Conservation (phyloP, 352 stramenopile species). For the Phytopythium mirpurense region DNA sequence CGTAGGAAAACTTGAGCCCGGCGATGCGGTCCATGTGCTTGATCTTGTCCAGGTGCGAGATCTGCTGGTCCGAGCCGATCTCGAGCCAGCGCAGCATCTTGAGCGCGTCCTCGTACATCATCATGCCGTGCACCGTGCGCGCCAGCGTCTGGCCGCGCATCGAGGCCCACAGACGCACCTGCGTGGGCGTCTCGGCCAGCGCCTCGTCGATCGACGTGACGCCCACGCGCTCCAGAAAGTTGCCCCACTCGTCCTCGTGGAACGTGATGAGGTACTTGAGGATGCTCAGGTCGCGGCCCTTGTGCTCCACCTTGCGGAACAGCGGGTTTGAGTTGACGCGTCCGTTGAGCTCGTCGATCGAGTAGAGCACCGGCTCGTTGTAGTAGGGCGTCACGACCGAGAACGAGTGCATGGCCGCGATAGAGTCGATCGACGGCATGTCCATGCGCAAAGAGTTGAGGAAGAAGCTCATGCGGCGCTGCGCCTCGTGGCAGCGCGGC, state of each 20-base stretch:
- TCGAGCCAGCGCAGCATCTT: slow-evolving; percentile 88
- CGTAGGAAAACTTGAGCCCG: slow-evolving; percentile 85
- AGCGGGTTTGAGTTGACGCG: slow-evolving; percentile 79
- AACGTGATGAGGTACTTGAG: slow-evolving; percentile 88
- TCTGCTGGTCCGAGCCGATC: slow-evolving; percentile 78
- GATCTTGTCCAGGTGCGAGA: slow-evolving; percentile 86
- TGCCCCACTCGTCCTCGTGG: slow-evolving; percentile 85
- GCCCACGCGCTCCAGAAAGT: slow-evolving; percentile 81
- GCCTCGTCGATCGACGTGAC: slow-evolving; percentile 74
- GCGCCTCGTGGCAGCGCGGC: slow-evolving; percentile 78
- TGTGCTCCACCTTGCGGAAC: slow-evolving; percentile 83
- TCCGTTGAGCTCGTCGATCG: slow-evolving; percentile 77
- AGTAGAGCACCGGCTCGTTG: slow-evolving; percentile 85
- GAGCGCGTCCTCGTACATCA: slow-evolving; percentile 88
- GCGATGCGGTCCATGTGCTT: slow-evolving; percentile 87
- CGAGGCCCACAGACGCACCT: slow-evolving; percentile 83
- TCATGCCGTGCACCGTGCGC: slow-evolving; percentile 86
- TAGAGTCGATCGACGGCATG: slow-evolving; percentile 78
- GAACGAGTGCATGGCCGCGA: slow-evolving; percentile 86
- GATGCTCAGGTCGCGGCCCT: slow-evolving; percentile 81
- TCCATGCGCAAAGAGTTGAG: slow-evolving; percentile 87
- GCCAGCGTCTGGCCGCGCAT: slow-evolving; percentile 85
- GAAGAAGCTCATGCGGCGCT: slow-evolving; percentile 89
- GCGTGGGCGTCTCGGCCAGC: slow-evolving; percentile 70
- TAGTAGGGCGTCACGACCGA: slow-evolving; percentile 88